Percentiles rank a stretch among this genome's conserved stretches.
Evolutionary conservation across 306 rosid species (phyloP).

Genomic region (Trifolium pratense): DNA sequence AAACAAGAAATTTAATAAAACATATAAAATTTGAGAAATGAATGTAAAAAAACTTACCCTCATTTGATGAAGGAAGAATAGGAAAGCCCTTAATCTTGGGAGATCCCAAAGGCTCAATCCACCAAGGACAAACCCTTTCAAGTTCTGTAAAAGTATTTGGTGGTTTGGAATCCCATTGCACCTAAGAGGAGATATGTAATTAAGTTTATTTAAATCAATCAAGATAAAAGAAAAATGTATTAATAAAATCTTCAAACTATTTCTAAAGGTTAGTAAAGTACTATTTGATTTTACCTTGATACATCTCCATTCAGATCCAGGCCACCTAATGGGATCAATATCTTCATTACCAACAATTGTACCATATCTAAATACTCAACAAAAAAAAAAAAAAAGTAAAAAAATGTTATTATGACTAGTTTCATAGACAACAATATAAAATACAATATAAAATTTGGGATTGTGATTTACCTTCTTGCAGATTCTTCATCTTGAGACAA

Average conservation of each 20-base stretch:
- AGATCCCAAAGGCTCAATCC: constrained; percentile 51
- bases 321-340: constrained; percentile 65
- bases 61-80: constrained; percentile 41
- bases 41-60: constrained; percentile 48
- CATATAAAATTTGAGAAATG: constrained; percentile 22
- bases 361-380: constrained; percentile 57
- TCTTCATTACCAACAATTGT: constrained; percentile 56
- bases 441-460: too few relatives aligned
- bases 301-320: constrained; percentile 74
- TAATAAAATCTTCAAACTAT: neutral
- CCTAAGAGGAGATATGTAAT: constrained; percentile 49
- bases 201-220: constrained; percentile 10
- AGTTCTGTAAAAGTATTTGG: constrained; percentile 39
- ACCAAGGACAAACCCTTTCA: constrained; percentile 77
- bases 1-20: constrained; percentile 12
- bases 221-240: constrained; percentile 14
- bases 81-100: constrained; percentile 20
- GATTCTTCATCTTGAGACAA: constrained; percentile 49
- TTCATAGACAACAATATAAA: too few relatives aligned
- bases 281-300: constrained; percentile 58
- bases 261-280: constrained; percentile 15
- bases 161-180: constrained; percentile 60
- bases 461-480: constrained; percentile 60
- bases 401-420: neutral
- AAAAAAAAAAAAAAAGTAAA: constrained; percentile 1